These are phyloP conservation scores for Termitomyces sp. DNA, from an alignment of 768 basidiomycete species.

Conservation along the genomic window DNA sequence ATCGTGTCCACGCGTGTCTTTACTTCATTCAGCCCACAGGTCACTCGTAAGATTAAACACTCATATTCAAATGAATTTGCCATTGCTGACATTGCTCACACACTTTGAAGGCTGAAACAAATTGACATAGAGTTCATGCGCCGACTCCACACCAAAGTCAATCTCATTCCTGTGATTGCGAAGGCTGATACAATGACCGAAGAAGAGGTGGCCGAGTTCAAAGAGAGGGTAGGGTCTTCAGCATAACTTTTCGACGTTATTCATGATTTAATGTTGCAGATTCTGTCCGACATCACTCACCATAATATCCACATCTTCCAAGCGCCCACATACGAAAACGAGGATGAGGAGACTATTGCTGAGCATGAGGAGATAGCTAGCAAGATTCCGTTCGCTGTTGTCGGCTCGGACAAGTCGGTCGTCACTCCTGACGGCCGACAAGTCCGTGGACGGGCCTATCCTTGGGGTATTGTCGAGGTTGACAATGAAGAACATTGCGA, in stretches of 20 bases:
- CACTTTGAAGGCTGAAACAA: slow-evolving; percentile 71
- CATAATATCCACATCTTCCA: slow-evolving; percentile 99
- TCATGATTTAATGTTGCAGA: slow-evolving; percentile 36
- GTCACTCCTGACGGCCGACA: slow-evolving; percentile 80
- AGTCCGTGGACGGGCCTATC: slow-evolving; percentile 93
- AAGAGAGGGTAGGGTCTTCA: slow-evolving; percentile 63
- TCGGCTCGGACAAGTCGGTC: slow-evolving; percentile 86
- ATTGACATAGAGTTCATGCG: slow-evolving; percentile 99
- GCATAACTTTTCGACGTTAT: slow-evolving; percentile 3
- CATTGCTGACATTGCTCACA: slow-evolving; percentile 2
- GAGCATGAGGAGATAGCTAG: slow-evolving; percentile 97
- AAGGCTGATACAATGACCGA: slow-evolving; percentile 98
- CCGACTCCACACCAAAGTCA: slow-evolving; percentile 93
- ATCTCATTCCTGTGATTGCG: slow-evolving; percentile 97
- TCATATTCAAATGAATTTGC: slow-evolving; percentile 1
- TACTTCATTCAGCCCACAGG: slow-evolving; percentile 99
- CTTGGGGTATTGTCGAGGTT: slow-evolving; percentile 99
- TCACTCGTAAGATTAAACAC: slow-evolving; percentile 68
- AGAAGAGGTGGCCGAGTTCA: slow-evolving; percentile 90
- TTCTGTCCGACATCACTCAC: slow-evolving; percentile 87
- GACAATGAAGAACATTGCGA: slow-evolving; percentile 99
- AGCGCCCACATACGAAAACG: slow-evolving; percentile 95
- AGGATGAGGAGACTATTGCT: slow-evolving; percentile 96
- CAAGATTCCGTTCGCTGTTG: slow-evolving; percentile 98
- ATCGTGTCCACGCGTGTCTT: slow-evolving; percentile 96